phyloP scores from a whole-genome alignment of 768 basidiomycete species.

The Boletus speciosus region DNA sequence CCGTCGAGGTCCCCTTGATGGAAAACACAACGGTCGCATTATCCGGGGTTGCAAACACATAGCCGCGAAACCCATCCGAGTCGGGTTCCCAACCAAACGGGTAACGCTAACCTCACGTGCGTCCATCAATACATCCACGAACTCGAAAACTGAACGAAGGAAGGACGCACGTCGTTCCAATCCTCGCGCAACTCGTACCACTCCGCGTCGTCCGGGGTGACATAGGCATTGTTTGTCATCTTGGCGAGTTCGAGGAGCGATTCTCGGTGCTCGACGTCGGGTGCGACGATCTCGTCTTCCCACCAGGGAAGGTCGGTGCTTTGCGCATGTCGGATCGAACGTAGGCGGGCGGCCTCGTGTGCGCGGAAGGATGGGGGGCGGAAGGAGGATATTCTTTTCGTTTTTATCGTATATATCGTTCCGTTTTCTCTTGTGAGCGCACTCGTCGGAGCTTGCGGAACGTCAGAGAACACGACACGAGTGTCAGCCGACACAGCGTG shows the following conservation, averaged over 20 bases:
- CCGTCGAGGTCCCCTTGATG: conserved; percentile 92
- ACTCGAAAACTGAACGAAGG: neutral
- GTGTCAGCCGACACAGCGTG: conserved; percentile 51
- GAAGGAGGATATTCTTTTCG: conserved; percentile 38
- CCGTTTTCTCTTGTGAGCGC: conserved; percentile 8
- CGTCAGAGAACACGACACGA: conserved; percentile 55
- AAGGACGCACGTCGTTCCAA: conserved; percentile 55
- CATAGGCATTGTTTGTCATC: conserved; percentile 94
- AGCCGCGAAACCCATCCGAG: conserved; percentile 84
- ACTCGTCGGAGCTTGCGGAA: conserved; percentile 18
- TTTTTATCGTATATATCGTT: conserved; percentile 36
- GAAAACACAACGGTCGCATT: conserved; percentile 83
- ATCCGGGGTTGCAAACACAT: conserved; percentile 81
- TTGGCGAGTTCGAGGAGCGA: conserved; percentile 82
- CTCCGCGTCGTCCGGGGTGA: conserved; percentile 49
- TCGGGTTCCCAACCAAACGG: conserved; percentile 94
- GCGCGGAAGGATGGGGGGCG: conserved; percentile 48
- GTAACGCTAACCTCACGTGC: conserved; percentile 28
- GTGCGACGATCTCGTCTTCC: conserved; percentile 66
- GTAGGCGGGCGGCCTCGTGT: conserved; percentile 41
- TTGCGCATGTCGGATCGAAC: conserved; percentile 45
- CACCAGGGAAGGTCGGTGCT: conserved; percentile 60
- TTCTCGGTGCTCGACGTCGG: conserved; percentile 73
- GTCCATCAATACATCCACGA: neutral
- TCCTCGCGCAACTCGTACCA: conserved; percentile 76